Evolutionary conservation across 2,329 filamentous ascomycete species (phyloP), one percentile per base, ranked within the genome.

Genomic region (Exophiala sideris): DNA sequence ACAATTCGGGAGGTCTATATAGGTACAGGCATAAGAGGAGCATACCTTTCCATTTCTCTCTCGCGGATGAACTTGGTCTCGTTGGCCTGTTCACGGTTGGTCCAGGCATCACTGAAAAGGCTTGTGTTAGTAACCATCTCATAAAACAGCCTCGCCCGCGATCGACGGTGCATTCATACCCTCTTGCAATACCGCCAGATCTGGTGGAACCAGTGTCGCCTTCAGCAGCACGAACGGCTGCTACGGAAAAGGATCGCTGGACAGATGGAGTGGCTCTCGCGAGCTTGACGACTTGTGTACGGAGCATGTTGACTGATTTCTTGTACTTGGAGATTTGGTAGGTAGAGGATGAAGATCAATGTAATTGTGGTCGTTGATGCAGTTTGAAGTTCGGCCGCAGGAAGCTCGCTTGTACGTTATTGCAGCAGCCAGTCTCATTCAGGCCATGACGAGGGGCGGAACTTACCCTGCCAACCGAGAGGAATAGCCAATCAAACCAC

Each of bases 1-100:
- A 34, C 16, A 18, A 18, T 18, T 18, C 16, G 16, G 16, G 16
- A 18, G 16, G 16, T 18, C 16, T 18, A 18, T 18, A 18, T 29
- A 29, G 24, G 24, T 29, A 5, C 24, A 20, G 9, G 39, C 14
- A 18, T 29, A 41, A 21, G 8, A 4, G 18, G 14, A 21, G 38
- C 70, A 48, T 68, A 77, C 89, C 96, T 96, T 78, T 91, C 85
- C 76, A 85, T 84, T 82, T 97, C 94, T 70, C 91, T 88, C 77
- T 88, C 79, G 67, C 84, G 84, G 76, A 99, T 91, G 75, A 88
- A 89, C 65, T 83, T 83, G 72, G 91, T 86, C 78, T 97, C 94
- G 70, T 78, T 81, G 64, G 92, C 92, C 70, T 86, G 83, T 76
- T 99, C 94, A 66, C 94, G 90, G 76, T 87, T 87, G 76, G 86